These are phyloP conservation scores for Neoarthrinium moseri DNA, from an alignment of 2,329 filamentous ascomycete genomes.

Conservation along the genomic window DNA sequence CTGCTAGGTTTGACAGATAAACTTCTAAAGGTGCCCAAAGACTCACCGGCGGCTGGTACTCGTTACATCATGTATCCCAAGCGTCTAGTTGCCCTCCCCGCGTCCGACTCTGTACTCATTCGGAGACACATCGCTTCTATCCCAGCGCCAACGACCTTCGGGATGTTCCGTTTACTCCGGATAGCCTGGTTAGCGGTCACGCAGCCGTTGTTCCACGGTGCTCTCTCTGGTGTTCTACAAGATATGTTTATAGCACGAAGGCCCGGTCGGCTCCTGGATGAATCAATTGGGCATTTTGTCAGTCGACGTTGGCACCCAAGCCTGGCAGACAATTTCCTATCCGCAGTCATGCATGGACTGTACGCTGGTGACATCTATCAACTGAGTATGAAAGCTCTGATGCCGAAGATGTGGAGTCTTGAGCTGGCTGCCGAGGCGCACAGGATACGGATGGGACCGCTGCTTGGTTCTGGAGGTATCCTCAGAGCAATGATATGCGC, in stretches of 20 bases:
- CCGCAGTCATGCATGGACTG: conserved; percentile 10
- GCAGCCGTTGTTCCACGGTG: conserved; percentile 10
- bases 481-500: background rate
- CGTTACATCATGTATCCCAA: conserved; percentile 13
- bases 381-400: conserved; percentile 9
- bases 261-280: conserved; percentile 5
- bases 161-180: background rate
- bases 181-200: conserved; percentile 4
- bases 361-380: conserved; percentile 11
- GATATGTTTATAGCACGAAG: conserved; percentile 1
- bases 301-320: conserved; percentile 4
- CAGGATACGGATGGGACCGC: background rate
- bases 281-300: conserved; percentile 12
- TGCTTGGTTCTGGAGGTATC: background rate
- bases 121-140: conserved; percentile 9
- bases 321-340: conserved; percentile 10
- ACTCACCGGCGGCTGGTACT: background rate
- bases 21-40: conserved; percentile 8
- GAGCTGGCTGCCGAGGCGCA: conserved; percentile 4
- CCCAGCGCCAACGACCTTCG: conserved; percentile 9
- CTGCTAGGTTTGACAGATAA: conserved; percentile 5
- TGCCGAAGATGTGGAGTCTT: conserved; percentile 10
- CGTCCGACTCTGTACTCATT: conserved; percentile 6
- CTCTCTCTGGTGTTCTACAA: conserved; percentile 4
- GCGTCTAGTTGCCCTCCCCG: conserved; percentile 10